Conservation (phyloP, 148 eudicot genomes). For the Cornus florida region DNA sequence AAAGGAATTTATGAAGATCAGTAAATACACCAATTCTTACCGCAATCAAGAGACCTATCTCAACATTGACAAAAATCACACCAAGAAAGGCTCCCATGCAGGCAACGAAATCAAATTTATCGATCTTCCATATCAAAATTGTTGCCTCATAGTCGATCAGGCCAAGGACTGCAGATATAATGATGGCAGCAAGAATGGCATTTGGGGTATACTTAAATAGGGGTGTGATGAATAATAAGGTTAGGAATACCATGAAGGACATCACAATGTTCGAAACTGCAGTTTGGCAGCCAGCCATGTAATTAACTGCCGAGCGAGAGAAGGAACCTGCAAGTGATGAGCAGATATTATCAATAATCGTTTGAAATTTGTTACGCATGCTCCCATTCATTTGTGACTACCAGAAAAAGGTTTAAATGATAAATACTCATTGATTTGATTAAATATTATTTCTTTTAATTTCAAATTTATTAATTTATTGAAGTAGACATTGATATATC, state of each 20-base stretch:
- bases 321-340: conserved; percentile 68
- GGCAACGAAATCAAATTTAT: conserved; percentile 76
- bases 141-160: conserved; percentile 71
- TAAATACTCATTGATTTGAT: no score
- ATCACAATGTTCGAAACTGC: conserved; percentile 80
- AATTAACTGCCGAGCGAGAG: conserved; percentile 92
- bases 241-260: conserved; percentile 66
- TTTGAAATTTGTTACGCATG: no score
- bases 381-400: not conserved
- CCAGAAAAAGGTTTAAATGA: not conserved
- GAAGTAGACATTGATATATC: not conserved
- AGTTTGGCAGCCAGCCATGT: conserved; percentile 89
- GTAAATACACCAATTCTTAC: conserved; percentile 30
- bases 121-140: conserved; percentile 79
- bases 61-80: conserved; percentile 73
- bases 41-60: conserved; percentile 86
- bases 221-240: conserved; percentile 65
- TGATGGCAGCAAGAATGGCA: conserved; percentile 76
- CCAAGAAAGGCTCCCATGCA: conserved; percentile 94
- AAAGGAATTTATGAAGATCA: not conserved
- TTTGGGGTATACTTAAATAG: conserved; percentile 67
- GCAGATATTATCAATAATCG: not conserved
- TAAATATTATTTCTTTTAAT: no score
- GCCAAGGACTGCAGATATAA: conserved; percentile 75
- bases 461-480: not conserved